phyloP scores from a whole-genome alignment of 1,284 basidiomycete genomes.

The Trametes versicolor region DNA sequence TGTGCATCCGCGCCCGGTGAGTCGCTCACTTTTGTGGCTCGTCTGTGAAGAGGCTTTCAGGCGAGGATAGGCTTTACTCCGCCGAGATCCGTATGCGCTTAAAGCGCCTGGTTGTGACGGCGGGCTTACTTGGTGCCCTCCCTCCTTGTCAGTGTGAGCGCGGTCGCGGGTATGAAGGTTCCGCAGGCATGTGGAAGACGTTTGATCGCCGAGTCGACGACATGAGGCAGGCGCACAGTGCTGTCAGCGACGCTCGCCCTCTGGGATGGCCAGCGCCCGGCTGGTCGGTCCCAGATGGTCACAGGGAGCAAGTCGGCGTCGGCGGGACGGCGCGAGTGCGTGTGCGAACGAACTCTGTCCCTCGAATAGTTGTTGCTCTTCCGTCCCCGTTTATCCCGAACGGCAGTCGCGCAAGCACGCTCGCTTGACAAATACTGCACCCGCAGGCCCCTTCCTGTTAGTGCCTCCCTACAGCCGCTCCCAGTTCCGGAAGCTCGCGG shows the following conservation, averaged over 20 bases:
- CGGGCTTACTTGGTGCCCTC: not conserved
- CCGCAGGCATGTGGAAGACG: constrained; percentile 25
- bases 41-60: not conserved
- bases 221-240: constrained; percentile 27
- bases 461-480: constrained; percentile 22
- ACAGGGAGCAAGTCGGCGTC: constrained; percentile 22
- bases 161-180: constrained; percentile 14
- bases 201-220: constrained; percentile 35
- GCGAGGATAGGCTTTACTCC: constrained; percentile 22
- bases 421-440: constrained; percentile 13
- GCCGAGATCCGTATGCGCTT: constrained; percentile 9
- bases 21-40: not conserved
- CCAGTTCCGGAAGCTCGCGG: constrained; percentile 11
- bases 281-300: constrained; percentile 16
- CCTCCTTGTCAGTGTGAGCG: not conserved
- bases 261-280: constrained; percentile 16
- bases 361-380: constrained; percentile 5
- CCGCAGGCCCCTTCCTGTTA: constrained; percentile 19
- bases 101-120: not conserved
- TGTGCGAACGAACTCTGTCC: constrained; percentile 15
- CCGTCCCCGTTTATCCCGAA: constrained; percentile 15
- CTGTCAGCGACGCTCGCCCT: constrained; percentile 10
- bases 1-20: constrained; percentile 3
- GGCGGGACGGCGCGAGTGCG: constrained; percentile 20
- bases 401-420: not conserved